Percentiles rank a stretch among this genome's conserved stretches.
These are phyloP conservation scores for Rubroboletus satanas DNA, from an alignment of 768 basidiomycete species.

Conservation along the genomic window DNA sequence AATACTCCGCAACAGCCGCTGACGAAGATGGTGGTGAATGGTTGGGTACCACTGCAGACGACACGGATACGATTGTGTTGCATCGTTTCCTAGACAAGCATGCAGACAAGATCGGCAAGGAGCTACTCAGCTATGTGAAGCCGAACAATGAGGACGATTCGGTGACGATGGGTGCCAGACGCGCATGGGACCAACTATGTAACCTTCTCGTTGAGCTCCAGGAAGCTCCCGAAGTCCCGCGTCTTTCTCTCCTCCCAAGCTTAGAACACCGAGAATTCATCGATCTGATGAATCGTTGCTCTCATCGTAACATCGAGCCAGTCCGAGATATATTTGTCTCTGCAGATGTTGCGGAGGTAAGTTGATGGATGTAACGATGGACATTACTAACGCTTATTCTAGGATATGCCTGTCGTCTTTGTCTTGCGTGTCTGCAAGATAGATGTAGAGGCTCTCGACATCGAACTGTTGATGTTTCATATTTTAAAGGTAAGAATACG, in stretches of 20 bases:
- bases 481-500: conserved; percentile 58
- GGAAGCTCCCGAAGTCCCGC: conserved; percentile 62
- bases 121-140: conserved; percentile 69
- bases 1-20: conserved; percentile 39
- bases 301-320: conserved; percentile 54
- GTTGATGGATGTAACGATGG: conserved; percentile 5
- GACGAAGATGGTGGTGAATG: conserved; percentile 70
- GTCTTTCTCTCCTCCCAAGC: conserved; percentile 46
- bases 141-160: conserved; percentile 52
- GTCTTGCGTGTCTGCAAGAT: conserved; percentile 64
- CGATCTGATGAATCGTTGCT: conserved; percentile 63
- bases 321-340: conserved; percentile 68
- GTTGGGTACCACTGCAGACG: conserved; percentile 73
- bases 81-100: conserved; percentile 84
- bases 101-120: conserved; percentile 84
- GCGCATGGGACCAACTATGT: conserved; percentile 82
- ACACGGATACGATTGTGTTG: conserved; percentile 77
- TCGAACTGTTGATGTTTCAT: conserved; percentile 73
- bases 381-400: conserved; percentile 1
- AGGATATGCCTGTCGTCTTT: conserved; percentile 51
- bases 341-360: conserved; percentile 44
- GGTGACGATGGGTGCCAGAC: conserved; percentile 61
- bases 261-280: conserved; percentile 60
- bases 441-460: conserved; percentile 75
- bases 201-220: conserved; percentile 76